Conservation (phyloP, 108 stramenopile species). For the Nannochloropsis salina region DNA sequence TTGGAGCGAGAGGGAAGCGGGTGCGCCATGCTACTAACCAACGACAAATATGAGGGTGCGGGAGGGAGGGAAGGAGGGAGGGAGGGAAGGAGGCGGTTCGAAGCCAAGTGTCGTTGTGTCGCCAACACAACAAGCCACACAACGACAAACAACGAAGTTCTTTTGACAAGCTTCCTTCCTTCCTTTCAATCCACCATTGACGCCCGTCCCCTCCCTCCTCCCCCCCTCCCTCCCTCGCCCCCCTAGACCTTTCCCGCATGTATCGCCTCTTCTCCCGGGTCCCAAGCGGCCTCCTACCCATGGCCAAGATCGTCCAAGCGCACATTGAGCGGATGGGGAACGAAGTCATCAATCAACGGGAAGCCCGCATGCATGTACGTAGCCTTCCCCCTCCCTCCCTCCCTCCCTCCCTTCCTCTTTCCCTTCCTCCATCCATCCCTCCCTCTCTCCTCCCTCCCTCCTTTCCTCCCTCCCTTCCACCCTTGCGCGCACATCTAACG, state of each 20-base stretch:
- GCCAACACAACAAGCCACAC: neutral
- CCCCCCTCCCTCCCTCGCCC: neutral
- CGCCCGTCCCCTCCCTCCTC: neutral
- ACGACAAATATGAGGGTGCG: constrained; percentile 74
- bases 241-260: constrained; percentile 83
- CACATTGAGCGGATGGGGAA: constrained; percentile 75
- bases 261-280: constrained; percentile 86
- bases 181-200: neutral
- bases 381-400: neutral
- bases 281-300: constrained; percentile 83
- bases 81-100: neutral
- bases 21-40: constrained; percentile 82
- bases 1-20: constrained; percentile 96
- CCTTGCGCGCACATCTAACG: neutral
- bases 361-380: constrained; percentile 65
- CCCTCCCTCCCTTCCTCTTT: neutral
- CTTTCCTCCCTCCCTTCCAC: neutral
- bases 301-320: constrained; percentile 71
- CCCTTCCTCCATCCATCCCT: neutral
- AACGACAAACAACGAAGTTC: neutral
- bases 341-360: constrained; percentile 75
- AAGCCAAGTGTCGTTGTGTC: too few species aligned
- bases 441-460: neutral
- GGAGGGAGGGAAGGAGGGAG: neutral
- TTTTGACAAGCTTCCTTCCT: neutral